These are phyloP conservation scores for Flaveria trinervia DNA, from an alignment of 129 eudicot species.

Conservation along the genomic window DNA sequence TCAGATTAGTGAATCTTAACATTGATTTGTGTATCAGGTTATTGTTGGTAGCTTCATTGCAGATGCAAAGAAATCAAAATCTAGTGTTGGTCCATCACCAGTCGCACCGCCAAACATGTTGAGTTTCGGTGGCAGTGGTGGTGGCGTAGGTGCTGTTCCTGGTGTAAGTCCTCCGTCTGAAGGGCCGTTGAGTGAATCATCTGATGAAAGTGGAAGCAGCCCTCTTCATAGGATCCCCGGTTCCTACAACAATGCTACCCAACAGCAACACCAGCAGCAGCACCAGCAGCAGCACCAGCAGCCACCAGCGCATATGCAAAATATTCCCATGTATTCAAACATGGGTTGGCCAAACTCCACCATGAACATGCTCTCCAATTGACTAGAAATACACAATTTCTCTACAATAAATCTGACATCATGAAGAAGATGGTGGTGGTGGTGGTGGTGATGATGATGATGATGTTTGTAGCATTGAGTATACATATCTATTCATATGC, in stretches of 20 bases:
- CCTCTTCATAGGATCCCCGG: conserved; percentile 47
- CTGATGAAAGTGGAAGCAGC: conserved; percentile 67
- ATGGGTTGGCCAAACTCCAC: conserved; percentile 68
- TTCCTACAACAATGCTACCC: conserved; percentile 50
- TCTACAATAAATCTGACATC: conserved; percentile 20
- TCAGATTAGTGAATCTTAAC: neutral
- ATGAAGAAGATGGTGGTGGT: neutral
- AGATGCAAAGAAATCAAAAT: conserved; percentile 67
- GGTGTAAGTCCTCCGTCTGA: conserved; percentile 67
- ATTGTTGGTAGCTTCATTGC: conserved; percentile 91
- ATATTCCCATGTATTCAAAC: conserved; percentile 57
- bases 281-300: conserved; percentile 14
- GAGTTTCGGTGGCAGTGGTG: conserved; percentile 47
- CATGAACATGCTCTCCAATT: conserved; percentile 59
- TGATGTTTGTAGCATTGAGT: conserved; percentile 19
- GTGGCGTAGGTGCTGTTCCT: conserved; percentile 38
- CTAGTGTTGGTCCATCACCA: conserved; percentile 36
- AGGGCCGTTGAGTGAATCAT: conserved; percentile 68
- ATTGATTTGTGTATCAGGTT: conserved; percentile 50
- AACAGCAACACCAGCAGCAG: conserved; percentile 22
- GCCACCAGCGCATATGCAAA: conserved; percentile 42
- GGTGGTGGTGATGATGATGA: neutral
- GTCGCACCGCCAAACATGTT: conserved; percentile 56
- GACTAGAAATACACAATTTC: conserved; percentile 24
- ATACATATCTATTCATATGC: conserved; percentile 18